Evolutionary conservation across 108 stramenopile species (phyloP).

Genomic region (Stephanodiscus minutulus): DNA sequence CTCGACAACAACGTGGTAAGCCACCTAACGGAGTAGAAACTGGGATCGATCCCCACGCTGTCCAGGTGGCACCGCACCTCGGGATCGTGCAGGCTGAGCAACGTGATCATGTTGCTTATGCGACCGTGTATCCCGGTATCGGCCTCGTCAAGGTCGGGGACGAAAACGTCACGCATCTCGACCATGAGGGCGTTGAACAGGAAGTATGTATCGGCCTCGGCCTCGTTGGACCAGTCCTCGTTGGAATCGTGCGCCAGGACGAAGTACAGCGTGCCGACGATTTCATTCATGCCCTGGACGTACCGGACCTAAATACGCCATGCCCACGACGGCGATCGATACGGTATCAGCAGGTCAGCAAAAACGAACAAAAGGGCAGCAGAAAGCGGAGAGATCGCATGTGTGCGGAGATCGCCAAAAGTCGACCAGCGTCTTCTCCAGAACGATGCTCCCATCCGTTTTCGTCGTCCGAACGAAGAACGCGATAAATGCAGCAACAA

Average conservation of each 20-base stretch:
- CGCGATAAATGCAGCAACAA: not conserved
- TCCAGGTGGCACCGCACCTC: conserved; percentile 85
- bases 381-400: too few species aligned
- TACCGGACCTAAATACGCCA: conserved; percentile 68
- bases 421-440: not conserved
- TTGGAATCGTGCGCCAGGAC: conserved; percentile 86
- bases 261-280: conserved; percentile 91
- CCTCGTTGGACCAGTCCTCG: conserved; percentile 73
- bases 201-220: conserved; percentile 94
- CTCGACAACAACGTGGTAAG: conserved; percentile 94
- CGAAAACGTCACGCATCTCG: conserved; percentile 90
- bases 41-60: conserved; percentile 79
- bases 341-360: not conserved
- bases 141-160: conserved; percentile 81
- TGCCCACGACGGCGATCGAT: not conserved
- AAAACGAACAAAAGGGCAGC: not conserved
- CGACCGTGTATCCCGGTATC: conserved; percentile 88
- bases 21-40: conserved; percentile 94
- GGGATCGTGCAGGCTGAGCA: conserved; percentile 86
- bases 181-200: conserved; percentile 91
- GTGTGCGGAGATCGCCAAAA: not conserved
- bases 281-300: conserved; percentile 99
- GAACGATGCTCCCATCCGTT: too few species aligned
- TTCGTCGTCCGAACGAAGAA: too few species aligned
- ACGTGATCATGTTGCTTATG: conserved; percentile 75